phyloP scores from a whole-genome alignment of 2,329 filamentous ascomycete species.

The Aureobasidium vineae region DNA sequence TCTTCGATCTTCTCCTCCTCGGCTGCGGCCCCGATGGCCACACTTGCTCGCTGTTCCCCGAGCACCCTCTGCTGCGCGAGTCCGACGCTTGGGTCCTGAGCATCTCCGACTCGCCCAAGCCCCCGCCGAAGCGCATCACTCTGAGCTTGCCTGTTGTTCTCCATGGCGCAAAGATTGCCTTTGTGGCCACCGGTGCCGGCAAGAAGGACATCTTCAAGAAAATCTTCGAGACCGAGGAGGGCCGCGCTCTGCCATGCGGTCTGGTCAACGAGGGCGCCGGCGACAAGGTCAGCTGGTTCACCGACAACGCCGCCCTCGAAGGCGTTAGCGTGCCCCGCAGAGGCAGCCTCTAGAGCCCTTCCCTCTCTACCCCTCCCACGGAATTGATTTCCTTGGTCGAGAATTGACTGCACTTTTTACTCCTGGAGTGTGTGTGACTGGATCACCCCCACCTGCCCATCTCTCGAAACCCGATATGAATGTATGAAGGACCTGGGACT shows the following conservation, averaged over 20 bases:
- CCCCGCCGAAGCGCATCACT: slow-evolving; percentile 85
- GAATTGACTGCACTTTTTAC: background rate
- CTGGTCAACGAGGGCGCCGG: slow-evolving; percentile 81
- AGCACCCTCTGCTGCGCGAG: slow-evolving; percentile 82
- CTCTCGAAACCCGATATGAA: background rate
- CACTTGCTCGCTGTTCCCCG: slow-evolving; percentile 94
- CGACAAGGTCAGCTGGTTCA: slow-evolving; percentile 93
- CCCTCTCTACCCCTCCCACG: background rate
- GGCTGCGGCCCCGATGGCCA: slow-evolving; percentile 96
- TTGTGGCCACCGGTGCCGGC: slow-evolving; percentile 82
- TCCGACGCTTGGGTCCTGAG: slow-evolving; percentile 86
- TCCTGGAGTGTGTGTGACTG: background rate
- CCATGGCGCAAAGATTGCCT: slow-evolving; percentile 81
- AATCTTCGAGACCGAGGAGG: slow-evolving; percentile 80
- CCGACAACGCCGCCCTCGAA: slow-evolving; percentile 80
- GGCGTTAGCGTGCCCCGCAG: slow-evolving; percentile 78
- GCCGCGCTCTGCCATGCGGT: slow-evolving; percentile 73
- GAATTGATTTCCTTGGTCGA: background rate
- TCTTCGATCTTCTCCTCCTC: slow-evolving; percentile 91
- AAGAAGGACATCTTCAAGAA: slow-evolving; percentile 92
- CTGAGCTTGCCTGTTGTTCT: slow-evolving; percentile 87
- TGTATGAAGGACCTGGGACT: background rate
- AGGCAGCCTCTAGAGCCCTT: slow-evolving; percentile 54
- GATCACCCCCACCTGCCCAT: background rate
- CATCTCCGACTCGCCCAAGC: slow-evolving; percentile 93